Percentiles rank a stretch among this genome's conserved stretches.
phyloP scores from a whole-genome alignment of 495 filamentous ascomycete species.

The Neohortaea acidophila region DNA sequence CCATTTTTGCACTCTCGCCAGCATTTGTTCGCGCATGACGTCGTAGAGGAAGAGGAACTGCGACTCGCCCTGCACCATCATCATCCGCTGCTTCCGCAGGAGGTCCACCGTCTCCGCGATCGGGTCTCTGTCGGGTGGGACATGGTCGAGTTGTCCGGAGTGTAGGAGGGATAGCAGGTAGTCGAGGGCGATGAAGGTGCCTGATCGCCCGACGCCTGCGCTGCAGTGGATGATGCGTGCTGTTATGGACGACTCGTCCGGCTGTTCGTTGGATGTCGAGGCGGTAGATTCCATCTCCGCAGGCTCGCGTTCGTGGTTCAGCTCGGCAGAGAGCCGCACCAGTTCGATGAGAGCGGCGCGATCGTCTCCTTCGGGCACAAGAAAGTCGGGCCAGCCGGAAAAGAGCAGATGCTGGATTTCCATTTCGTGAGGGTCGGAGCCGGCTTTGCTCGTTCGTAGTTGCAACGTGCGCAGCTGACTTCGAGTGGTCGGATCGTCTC shows the following conservation, averaged over 20 bases:
- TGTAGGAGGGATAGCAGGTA: slow-evolving; percentile 71
- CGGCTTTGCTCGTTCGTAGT: slow-evolving; percentile 1
- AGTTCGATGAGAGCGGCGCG: slow-evolving; percentile 63
- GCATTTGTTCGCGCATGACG: slow-evolving; percentile 56
- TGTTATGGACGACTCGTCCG: slow-evolving; percentile 2
- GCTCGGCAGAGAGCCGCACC: slow-evolving; percentile 53
- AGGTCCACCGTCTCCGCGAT: slow-evolving; percentile 63
- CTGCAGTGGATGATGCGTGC: slow-evolving; percentile 73
- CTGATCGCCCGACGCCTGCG: slow-evolving; percentile 84
- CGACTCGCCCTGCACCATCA: slow-evolving; percentile 84
- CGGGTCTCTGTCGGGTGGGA: slow-evolving; percentile 25
- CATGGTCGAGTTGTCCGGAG: slow-evolving; percentile 46
- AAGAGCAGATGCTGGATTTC: slow-evolving; percentile 83
- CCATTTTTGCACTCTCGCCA: neutral
- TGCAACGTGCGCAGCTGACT: slow-evolving; percentile 12
- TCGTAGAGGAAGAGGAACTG: slow-evolving; percentile 87
- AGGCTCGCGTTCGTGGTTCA: slow-evolving; percentile 46
- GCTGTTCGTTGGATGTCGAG: slow-evolving; percentile 8
- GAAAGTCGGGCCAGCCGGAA: slow-evolving; percentile 86
- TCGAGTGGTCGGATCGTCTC: slow-evolving; percentile 4
- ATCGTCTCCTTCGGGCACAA: slow-evolving; percentile 67
- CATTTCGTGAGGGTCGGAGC: slow-evolving; percentile 25
- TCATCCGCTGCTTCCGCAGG: slow-evolving; percentile 77
- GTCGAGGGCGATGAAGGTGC: slow-evolving; percentile 91
- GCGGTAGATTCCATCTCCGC: too few species aligned